These are phyloP conservation scores for Tuber brumale DNA, from an alignment of 495 filamentous ascomycete genomes.

Conservation along the genomic window DNA sequence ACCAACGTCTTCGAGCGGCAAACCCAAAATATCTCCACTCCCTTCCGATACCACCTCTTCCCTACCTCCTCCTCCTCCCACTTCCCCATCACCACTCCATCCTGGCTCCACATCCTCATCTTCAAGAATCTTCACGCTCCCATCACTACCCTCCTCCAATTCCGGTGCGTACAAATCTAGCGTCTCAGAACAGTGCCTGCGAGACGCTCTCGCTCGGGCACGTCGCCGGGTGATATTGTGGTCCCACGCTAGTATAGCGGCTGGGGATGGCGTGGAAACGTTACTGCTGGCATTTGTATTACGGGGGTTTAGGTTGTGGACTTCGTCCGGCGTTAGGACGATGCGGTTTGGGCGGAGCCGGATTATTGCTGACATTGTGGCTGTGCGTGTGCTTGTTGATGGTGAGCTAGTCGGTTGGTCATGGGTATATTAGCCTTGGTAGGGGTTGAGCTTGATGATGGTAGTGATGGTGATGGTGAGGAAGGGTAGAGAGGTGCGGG, in stretches of 20 bases:
- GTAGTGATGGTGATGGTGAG: background rate
- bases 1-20: background rate
- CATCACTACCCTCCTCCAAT: background rate
- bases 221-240: constrained; percentile 19
- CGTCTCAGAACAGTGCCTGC: background rate
- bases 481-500: background rate
- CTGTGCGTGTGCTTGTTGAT: background rate
- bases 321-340: constrained; percentile 27
- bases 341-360: constrained; percentile 34
- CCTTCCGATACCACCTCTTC: background rate
- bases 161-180: background rate
- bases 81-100: background rate
- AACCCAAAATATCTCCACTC: background rate
- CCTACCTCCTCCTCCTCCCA: background rate
- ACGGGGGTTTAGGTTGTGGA: constrained; percentile 13
- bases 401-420: background rate
- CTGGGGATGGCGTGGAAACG: background rate
- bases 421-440: background rate
- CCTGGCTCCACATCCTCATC: background rate
- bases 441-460: background rate
- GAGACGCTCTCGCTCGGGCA: background rate
- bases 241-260: constrained; percentile 15
- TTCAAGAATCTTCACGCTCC: background rate
- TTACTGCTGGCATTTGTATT: background rate
- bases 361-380: constrained; percentile 31